Evolutionary conservation across 371 early-diverging fungal species (phyloP).

Genomic region (Conidiobolus incongruus): DNA sequence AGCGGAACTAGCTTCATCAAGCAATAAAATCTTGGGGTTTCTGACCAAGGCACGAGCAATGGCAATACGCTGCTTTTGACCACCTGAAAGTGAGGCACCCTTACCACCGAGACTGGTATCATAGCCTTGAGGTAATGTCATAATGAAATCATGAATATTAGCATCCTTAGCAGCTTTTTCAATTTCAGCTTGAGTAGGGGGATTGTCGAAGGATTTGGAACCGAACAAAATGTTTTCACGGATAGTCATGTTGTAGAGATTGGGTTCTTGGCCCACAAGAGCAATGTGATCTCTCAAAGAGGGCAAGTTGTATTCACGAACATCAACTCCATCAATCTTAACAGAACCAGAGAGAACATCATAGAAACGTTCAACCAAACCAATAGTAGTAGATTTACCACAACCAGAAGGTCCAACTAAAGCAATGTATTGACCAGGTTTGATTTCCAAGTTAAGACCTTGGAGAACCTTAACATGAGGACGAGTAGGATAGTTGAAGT

Average conservation of each 20-base stretch:
- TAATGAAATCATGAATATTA: constrained; percentile 59
- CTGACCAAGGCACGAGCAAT: constrained; percentile 50
- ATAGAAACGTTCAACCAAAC: constrained; percentile 69
- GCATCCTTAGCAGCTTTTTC: too few species aligned
- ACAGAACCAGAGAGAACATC: constrained; percentile 39
- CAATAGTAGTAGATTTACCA: constrained; percentile 68
- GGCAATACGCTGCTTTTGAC: constrained; percentile 48
- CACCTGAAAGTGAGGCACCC: constrained; percentile 38
- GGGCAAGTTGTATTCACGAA: constrained; percentile 25
- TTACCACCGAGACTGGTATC: constrained; percentile 57
- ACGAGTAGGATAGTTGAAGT: constrained; percentile 66
- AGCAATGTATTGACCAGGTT: constrained; percentile 54
- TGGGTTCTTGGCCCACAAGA: constrained; percentile 72
- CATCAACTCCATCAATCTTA: constrained; percentile 35
- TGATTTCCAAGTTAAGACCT: constrained; percentile 44
- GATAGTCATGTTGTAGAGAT: constrained; percentile 51
- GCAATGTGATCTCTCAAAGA: constrained; percentile 42
- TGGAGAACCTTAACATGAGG: constrained; percentile 46
- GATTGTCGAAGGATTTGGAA: too few species aligned
- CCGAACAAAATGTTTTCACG: constrained; percentile 57
- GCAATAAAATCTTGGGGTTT: constrained; percentile 58
- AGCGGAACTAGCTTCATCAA: constrained; percentile 95
- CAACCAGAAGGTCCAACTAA: constrained; percentile 76
- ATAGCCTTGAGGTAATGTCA: constrained; percentile 38
- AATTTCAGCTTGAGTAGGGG: constrained; percentile 42